Evolutionary conservation across 371 early-diverging fungal species (phyloP), one percentile per base, ranked within the genome.

Genomic region (Gilbertella persicaria): DNA sequence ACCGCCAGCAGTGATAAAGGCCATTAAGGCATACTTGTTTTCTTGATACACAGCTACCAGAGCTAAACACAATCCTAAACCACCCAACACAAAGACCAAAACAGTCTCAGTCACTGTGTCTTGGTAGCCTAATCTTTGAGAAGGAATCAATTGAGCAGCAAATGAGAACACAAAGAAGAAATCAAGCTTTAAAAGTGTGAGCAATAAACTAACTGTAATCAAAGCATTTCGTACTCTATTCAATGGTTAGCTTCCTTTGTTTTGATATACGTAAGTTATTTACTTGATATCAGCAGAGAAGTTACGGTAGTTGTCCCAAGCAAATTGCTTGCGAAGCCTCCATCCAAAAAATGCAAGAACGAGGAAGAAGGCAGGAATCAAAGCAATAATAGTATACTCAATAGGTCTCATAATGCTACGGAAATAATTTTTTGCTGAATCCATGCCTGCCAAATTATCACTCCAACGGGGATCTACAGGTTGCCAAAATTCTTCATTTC

Each of bases 211-310:
- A 1, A 62, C 61, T 10, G 39, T 56, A 20, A 78, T 73, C 52
- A 78, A 50, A 5, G 73, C 79, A 30, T 64, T 68, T 9, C 71
- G 67, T n/a, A 75, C 55, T 21, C 71, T 75, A 29, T 36, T 41
- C 42, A 51, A 28, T 20, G 7, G 14, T 12, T 35, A 46, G 35
- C 5, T 29, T 17, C 16, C 12, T 16, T 17, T 33, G 6, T 35
- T 30, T n/a, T n/a, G n/a, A n/a, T n/a, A n/a, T n/a, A n/a, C n/a
- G n/a, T n/a, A 2, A 39, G 6, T 12, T 4, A 14, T 23, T 53
- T 72, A 76, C 77, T 66, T 62, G 43, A 75, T 61, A 53, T 78
- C 79, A 23, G 79, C 79, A 23, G 79, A 75, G 38, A 78, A 78
- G 40, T 62, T 69, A 35, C 75, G 60, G 45, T 78, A 78, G 30